phyloP scores from a whole-genome alignment of 2,329 filamentous ascomycete genomes.

The Calonectria multiphialidica region DNA sequence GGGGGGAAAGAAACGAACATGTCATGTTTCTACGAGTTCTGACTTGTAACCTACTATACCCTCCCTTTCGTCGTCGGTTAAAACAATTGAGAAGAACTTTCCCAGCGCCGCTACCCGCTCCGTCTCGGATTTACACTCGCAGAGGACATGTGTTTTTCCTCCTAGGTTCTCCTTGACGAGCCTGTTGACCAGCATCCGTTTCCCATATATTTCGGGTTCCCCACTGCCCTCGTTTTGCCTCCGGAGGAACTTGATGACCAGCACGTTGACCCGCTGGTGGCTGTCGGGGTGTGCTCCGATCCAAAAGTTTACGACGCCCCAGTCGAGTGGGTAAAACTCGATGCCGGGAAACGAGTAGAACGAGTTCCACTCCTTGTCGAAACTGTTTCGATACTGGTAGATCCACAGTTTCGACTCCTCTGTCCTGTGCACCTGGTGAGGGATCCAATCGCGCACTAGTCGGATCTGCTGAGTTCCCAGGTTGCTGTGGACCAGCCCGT shows the following conservation, averaged over 20 bases:
- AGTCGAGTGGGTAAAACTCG: slow-evolving; percentile 68
- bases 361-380: slow-evolving; percentile 65
- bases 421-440: slow-evolving; percentile 51
- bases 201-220: slow-evolving; percentile 36
- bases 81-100: slow-evolving; percentile 60
- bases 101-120: slow-evolving; percentile 60
- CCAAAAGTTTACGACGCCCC: slow-evolving; percentile 69
- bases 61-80: slow-evolving; percentile 47
- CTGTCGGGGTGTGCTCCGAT: slow-evolving; percentile 62
- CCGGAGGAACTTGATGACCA: slow-evolving; percentile 66
- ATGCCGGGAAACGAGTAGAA: slow-evolving; percentile 75
- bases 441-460: slow-evolving; percentile 61
- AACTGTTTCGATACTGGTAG: slow-evolving; percentile 68
- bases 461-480: slow-evolving; percentile 68
- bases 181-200: slow-evolving; percentile 40
- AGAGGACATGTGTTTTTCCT: slow-evolving; percentile 31
- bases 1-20: neutral
- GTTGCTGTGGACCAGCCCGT: slow-evolving; percentile 56
- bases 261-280: slow-evolving; percentile 66
- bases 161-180: slow-evolving; percentile 39
- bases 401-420: slow-evolving; percentile 68
- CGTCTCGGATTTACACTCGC: slow-evolving; percentile 56
- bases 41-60: slow-evolving; percentile 28
- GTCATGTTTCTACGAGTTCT: slow-evolving; percentile 11
- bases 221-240: slow-evolving; percentile 47